phyloP scores from a whole-genome alignment of 768 basidiomycete species.

The Tulasnella sp. region DNA sequence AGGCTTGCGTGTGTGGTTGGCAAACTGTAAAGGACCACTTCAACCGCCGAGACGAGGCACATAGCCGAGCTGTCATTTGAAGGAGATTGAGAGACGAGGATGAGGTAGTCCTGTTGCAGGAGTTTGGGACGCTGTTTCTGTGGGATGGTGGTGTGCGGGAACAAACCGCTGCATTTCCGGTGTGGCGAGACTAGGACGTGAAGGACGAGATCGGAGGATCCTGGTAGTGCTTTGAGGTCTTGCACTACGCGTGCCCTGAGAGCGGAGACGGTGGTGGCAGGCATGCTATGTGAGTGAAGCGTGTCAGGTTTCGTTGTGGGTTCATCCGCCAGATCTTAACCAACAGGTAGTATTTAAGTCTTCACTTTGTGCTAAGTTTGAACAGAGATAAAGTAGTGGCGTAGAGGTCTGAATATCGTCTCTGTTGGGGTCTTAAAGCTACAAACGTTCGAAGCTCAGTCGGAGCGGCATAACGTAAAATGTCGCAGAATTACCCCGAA shows the following conservation, averaged over 20 bases:
- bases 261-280: neutral
- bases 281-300: neutral
- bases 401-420: neutral
- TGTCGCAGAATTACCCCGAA: too few species aligned
- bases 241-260: constrained; percentile 44
- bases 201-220: constrained; percentile 66
- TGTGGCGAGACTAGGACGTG: constrained; percentile 70
- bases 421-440: neutral
- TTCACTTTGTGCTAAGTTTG: neutral
- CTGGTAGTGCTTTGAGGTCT: constrained; percentile 56
- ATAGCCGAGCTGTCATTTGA: constrained; percentile 36
- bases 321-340: neutral
- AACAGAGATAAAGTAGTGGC: neutral
- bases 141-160: constrained; percentile 56
- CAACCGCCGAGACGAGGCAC: constrained; percentile 73
- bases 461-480: neutral
- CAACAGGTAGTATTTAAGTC: neutral
- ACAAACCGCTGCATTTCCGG: constrained; percentile 63
- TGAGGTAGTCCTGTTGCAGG: constrained; percentile 70
- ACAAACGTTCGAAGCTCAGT: neutral
- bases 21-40: constrained; percentile 70
- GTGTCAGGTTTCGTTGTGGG: neutral
- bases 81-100: constrained; percentile 53
- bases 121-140: constrained; percentile 55
- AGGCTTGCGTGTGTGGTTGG: constrained; percentile 66